Conservation (phyloP, 1,284 basidiomycete genomes). For the Rugiboletus extremiorientalis region DNA sequence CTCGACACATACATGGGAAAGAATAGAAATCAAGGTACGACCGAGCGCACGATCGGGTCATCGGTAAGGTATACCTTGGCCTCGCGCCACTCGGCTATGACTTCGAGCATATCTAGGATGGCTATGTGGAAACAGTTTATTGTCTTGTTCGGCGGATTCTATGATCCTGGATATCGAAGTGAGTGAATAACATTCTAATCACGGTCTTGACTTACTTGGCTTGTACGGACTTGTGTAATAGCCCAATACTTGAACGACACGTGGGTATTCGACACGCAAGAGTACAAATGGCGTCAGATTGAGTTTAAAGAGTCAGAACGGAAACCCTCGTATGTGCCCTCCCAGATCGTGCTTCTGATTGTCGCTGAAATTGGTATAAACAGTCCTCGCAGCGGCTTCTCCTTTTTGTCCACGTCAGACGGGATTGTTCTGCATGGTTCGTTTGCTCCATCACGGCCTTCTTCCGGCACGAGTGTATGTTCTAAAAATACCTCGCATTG, state of each 20-base stretch:
- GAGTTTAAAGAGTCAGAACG: conserved; percentile 70
- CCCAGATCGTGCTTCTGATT: too few species aligned
- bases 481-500: neutral
- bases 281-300: conserved; percentile 86
- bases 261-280: conserved; percentile 87
- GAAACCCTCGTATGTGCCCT: conserved; percentile 60
- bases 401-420: conserved; percentile 78
- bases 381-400: conserved; percentile 85
- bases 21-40: conserved; percentile 82
- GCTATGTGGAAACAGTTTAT: conserved; percentile 88
- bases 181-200: conserved; percentile 13
- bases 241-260: conserved; percentile 86
- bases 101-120: conserved; percentile 56
- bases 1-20: conserved; percentile 78
- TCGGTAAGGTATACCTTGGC: conserved; percentile 41
- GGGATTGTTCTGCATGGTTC: conserved; percentile 82
- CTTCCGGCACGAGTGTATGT: neutral
- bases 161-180: conserved; percentile 81
- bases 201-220: neutral
- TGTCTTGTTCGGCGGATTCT: conserved; percentile 86
- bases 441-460: conserved; percentile 5
- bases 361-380: neutral
- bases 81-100: neutral
- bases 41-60: conserved; percentile 87
- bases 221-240: conserved; percentile 21